Percentiles rank a stretch among this genome's conserved stretches.
phyloP scores from a whole-genome alignment of 495 filamentous ascomycete species.

The Aspergillus ellipticus region DNA sequence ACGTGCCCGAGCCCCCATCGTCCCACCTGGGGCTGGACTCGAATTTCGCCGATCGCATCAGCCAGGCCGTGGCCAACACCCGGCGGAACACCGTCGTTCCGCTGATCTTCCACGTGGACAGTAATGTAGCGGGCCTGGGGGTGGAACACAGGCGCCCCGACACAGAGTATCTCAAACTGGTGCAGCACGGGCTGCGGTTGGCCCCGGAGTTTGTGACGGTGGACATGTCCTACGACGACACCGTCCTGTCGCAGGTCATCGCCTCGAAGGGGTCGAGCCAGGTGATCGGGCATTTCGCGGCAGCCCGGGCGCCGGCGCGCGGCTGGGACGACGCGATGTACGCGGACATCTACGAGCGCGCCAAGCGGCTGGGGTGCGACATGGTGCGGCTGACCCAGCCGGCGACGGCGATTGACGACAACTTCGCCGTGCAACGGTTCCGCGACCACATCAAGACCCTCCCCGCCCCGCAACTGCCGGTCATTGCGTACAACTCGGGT shows the following conservation, averaged over 20 bases:
- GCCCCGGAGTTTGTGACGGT: slow-evolving; percentile 67
- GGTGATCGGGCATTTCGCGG: slow-evolving; percentile 62
- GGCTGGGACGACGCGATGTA: slow-evolving; percentile 39
- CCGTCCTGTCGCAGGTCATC: slow-evolving; percentile 51
- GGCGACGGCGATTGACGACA: slow-evolving; percentile 37
- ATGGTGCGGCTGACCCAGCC: slow-evolving; percentile 47
- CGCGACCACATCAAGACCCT: slow-evolving; percentile 30
- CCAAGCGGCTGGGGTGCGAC: slow-evolving; percentile 43
- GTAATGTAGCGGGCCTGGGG: slow-evolving; percentile 20
- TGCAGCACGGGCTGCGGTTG: slow-evolving; percentile 65
- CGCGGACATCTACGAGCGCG: slow-evolving; percentile 36
- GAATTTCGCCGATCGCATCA: slow-evolving; percentile 42
- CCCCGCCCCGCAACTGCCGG: slow-evolving; percentile 33
- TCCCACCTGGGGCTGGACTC: slow-evolving; percentile 33
- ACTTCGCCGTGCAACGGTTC: slow-evolving; percentile 39
- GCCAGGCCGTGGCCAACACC: slow-evolving; percentile 54
- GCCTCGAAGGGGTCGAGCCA: slow-evolving; percentile 56
- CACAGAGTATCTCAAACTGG: slow-evolving; percentile 54
- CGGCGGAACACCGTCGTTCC: slow-evolving; percentile 62
- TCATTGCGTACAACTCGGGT: slow-evolving; percentile 72
- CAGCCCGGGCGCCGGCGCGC: slow-evolving; percentile 40
- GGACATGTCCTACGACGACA: slow-evolving; percentile 57
- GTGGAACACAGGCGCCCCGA: slow-evolving; percentile 29
- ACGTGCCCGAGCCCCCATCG: slow-evolving; percentile 33
- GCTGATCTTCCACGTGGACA: slow-evolving; percentile 44